Conservation (phyloP, 352 stramenopile genomes). For the Globisporangium canariense region DNA sequence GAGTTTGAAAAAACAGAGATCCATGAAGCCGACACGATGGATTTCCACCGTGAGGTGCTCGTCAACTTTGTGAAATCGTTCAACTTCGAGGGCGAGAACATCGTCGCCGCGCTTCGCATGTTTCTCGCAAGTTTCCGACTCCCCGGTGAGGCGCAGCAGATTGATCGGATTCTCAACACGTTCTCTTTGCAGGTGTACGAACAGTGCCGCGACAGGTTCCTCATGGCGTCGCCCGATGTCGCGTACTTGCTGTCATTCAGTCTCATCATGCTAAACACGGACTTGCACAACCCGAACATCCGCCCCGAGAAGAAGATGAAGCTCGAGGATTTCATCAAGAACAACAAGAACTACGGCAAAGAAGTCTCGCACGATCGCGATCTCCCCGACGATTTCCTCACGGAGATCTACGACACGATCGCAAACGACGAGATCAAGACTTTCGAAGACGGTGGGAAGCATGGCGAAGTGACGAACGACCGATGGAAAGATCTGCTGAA, state of each 20-base stretch:
- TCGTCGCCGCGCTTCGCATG: slow-evolving; percentile 74
- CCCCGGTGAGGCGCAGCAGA: slow-evolving; percentile 85
- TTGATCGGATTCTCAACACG: slow-evolving; percentile 84
- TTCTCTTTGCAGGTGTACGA: slow-evolving; percentile 85
- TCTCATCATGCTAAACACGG: slow-evolving; percentile 88
- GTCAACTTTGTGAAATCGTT: slow-evolving; percentile 73
- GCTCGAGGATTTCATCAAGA: slow-evolving; percentile 82
- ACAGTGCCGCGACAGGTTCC: slow-evolving; percentile 79
- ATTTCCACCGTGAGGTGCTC: slow-evolving; percentile 82
- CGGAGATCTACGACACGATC: slow-evolving; percentile 72
- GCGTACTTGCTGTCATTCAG: slow-evolving; percentile 89
- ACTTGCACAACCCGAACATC: slow-evolving; percentile 87
- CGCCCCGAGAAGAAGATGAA: slow-evolving; percentile 85
- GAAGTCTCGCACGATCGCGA: slow-evolving; percentile 75
- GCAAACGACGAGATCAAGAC: slow-evolving; percentile 77
- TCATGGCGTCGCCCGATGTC: slow-evolving; percentile 87
- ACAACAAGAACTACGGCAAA: slow-evolving; percentile 88
- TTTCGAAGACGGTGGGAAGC: slow-evolving; percentile 73
- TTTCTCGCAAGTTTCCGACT: slow-evolving; percentile 84
- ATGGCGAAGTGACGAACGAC: slow-evolving; percentile 74
- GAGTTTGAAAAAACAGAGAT: slow-evolving; percentile 69
- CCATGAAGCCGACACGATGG: slow-evolving; percentile 78
- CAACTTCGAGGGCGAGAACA: slow-evolving; percentile 74
- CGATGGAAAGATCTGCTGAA: slow-evolving; percentile 78
- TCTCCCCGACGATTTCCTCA: slow-evolving; percentile 71